Evolutionary conservation across 768 basidiomycete genomes (phyloP), one percentile per base, ranked within the genome.

Genomic region (Collybia mongolica): DNA sequence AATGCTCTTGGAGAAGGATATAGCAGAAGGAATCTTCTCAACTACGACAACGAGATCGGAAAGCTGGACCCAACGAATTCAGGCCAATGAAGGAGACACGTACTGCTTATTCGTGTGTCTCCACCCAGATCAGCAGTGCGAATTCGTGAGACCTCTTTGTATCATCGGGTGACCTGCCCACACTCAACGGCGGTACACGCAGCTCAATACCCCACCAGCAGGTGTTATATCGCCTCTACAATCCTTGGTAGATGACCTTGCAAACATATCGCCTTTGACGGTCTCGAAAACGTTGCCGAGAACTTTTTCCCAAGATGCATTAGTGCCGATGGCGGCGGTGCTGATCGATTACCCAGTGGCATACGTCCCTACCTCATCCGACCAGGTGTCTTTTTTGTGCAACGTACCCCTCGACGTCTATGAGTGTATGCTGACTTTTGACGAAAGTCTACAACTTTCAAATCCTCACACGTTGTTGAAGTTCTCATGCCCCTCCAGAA

Each of bases 281-380:
- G n/a, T 47, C 0, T 65, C 68, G 9, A 54, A 68, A 46, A 60
- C 64, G 42, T 54, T 77, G 23, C 59, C 69, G 9, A 48, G 54
- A 37, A 47, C 46, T 20, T 56, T 70, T 12, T 43, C 66, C 4
- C 53, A 63, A 15, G 56, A 63, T 48, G 58, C 48, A 8, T 63
- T 70, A 1, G 65, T 87, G 37, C 77, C 84, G 12, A 68, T 87
- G 4, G 81, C 84, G 3, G 85, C 74, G 1, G 52, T 83, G 6
- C 61, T 86, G 20, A 74, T 86, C 28, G 84, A 84, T 51, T 87
- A 86, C 56, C 79, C 80, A 7, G 74, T 85, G 7, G 72, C 75
- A 19, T 83, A 83, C 44, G 59, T 75, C 24, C 74, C 73, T 24
- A 51, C 45, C 12, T 51, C 57, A 0, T 41, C 60, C 4, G 54